These are phyloP conservation scores for Ophiostoma ips DNA, from an alignment of 2,329 filamentous ascomycete genomes.

Conservation along the genomic window DNA sequence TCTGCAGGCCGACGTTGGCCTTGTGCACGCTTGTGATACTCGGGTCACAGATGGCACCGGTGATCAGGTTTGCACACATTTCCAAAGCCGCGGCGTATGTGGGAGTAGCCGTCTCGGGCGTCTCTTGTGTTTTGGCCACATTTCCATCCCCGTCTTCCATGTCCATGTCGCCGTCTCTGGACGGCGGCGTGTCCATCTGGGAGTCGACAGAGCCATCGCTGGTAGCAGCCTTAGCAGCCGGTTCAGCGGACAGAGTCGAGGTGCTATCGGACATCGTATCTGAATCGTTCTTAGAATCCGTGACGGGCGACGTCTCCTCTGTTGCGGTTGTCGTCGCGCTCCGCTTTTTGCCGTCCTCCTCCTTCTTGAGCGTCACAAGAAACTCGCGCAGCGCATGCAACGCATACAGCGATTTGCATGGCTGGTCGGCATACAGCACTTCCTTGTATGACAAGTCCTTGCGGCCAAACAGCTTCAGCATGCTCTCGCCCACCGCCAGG, in stretches of 20 bases:
- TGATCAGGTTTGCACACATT: constrained; percentile 12
- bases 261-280: constrained; percentile 10
- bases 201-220: background rate
- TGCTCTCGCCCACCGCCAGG: constrained; percentile 52
- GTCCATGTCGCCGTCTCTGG: background rate
- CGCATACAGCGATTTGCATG: constrained; percentile 62
- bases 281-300: too few species aligned
- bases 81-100: background rate
- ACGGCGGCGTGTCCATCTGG: background rate
- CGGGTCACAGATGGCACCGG: constrained; percentile 45
- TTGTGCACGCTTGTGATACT: constrained; percentile 32
- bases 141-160: background rate
- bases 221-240: background rate
- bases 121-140: background rate
- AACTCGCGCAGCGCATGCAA: constrained; percentile 52
- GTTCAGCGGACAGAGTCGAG: background rate
- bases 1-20: constrained; percentile 28
- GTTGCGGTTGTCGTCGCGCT: background rate
- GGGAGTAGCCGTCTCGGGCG: too few species aligned
- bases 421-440: constrained; percentile 54
- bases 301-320: too few species aligned
- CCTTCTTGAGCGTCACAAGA: constrained; percentile 29
- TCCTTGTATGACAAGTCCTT: constrained; percentile 38
- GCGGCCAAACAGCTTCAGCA: constrained; percentile 45
- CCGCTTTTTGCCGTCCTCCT: constrained; percentile 10